phyloP scores from a whole-genome alignment of 2,329 filamentous ascomycete genomes.

The Sphaceloma murrayae region DNA sequence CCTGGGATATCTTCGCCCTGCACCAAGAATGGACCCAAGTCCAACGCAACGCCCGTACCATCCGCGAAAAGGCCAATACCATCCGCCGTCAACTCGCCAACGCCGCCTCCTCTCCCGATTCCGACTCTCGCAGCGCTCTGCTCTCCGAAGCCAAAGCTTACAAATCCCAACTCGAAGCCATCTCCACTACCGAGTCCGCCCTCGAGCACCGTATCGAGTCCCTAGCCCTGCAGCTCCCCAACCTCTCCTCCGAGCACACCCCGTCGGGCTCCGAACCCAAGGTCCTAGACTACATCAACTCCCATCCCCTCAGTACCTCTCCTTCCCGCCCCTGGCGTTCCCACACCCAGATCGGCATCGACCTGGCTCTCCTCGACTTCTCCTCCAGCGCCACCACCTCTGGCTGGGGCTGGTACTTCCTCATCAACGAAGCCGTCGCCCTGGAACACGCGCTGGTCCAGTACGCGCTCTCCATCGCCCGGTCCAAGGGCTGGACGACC shows the following conservation, averaged over 20 bases:
- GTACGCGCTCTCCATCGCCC: slow-evolving; percentile 68
- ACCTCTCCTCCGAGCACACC: slow-evolving; percentile 68
- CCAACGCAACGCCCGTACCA: slow-evolving; percentile 49
- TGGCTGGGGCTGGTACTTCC: slow-evolving; percentile 97
- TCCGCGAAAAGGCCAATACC: slow-evolving; percentile 58
- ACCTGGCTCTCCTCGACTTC: slow-evolving; percentile 89
- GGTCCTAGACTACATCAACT: slow-evolving; percentile 70
- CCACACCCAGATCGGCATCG: slow-evolving; percentile 75
- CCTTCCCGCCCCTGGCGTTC: slow-evolving; percentile 52
- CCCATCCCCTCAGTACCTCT: slow-evolving; percentile 41
- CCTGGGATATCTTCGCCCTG: slow-evolving; percentile 44
- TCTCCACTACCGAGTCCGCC: slow-evolving; percentile 53
- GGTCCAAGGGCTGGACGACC: slow-evolving; percentile 64
- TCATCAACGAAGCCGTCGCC: slow-evolving; percentile 81
- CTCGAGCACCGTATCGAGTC: slow-evolving; percentile 58
- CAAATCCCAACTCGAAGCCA: slow-evolving; percentile 51
- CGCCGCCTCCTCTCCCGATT: slow-evolving; percentile 19
- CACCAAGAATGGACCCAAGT: slow-evolving; percentile 39
- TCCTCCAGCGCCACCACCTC: slow-evolving; percentile 67
- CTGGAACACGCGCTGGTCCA: slow-evolving; percentile 91
- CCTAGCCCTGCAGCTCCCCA: slow-evolving; percentile 72
- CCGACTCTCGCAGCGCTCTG: slow-evolving; percentile 41
- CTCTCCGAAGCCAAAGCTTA: slow-evolving; percentile 55
- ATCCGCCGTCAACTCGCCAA: slow-evolving; percentile 32
- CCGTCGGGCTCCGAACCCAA: slow-evolving; percentile 58